Evolutionary conservation across 805 yeast genomes (phyloP).

Genomic region (Gaillardinia entomophila): DNA sequence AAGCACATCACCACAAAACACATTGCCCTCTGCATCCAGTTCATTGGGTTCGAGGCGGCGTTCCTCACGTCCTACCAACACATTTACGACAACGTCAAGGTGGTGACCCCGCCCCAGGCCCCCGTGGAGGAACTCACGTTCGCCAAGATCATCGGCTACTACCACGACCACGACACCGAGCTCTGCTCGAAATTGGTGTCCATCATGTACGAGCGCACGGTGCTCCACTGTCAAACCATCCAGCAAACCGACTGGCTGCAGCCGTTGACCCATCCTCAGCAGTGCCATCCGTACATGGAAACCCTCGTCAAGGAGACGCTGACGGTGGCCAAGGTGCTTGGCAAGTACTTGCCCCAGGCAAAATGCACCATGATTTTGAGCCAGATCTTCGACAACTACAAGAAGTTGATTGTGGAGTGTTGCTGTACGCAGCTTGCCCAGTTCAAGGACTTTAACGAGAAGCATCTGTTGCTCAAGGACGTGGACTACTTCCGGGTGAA

Average conservation of each 20-base stretch:
- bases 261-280: conserved; percentile 35
- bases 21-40: conserved; percentile 60
- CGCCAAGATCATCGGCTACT: conserved; percentile 28
- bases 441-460: conserved; percentile 46
- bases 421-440: conserved; percentile 43
- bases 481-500: conserved; percentile 61
- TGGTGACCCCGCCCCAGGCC: neutral
- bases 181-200: conserved; percentile 60
- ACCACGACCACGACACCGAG: conserved; percentile 58
- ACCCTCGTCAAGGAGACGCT: conserved; percentile 58
- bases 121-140: conserved; percentile 22
- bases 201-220: conserved; percentile 62
- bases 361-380: conserved; percentile 42
- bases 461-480: conserved; percentile 52
- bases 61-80: conserved; percentile 29
- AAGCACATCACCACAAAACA: conserved; percentile 72
- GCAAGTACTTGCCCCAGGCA: conserved; percentile 48
- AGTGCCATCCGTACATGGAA: conserved; percentile 61
- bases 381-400: conserved; percentile 54
- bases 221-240: conserved; percentile 44
- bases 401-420: conserved; percentile 45
- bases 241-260: conserved; percentile 45
- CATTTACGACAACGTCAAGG: conserved; percentile 4
- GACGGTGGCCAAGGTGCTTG: conserved; percentile 57
- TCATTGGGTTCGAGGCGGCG: conserved; percentile 42